Conservation (phyloP, 2,329 filamentous ascomycete species). For the Alternaria incomplexa region DNA sequence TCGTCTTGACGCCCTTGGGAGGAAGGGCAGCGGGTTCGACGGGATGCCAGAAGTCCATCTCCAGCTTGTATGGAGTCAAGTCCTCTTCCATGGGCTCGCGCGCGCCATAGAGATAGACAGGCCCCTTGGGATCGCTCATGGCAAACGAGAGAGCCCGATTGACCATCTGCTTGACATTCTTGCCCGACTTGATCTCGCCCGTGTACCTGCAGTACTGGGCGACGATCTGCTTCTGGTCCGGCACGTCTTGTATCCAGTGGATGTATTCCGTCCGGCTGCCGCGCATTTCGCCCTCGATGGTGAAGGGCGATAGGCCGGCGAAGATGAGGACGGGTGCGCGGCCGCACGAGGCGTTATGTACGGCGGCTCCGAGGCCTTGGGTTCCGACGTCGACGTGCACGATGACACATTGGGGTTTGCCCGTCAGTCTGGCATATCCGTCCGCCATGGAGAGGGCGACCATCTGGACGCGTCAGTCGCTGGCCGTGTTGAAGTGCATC, state of each 20-base stretch:
- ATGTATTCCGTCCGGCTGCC: constrained; percentile 79
- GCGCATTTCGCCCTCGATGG: constrained; percentile 76
- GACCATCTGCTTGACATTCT: constrained; percentile 88
- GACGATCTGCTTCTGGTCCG: constrained; percentile 80
- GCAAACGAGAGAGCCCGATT: constrained; percentile 85
- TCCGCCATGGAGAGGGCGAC: constrained; percentile 85
- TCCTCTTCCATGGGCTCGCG: constrained; percentile 86
- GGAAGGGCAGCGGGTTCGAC: constrained; percentile 71
- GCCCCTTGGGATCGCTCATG: constrained; percentile 75
- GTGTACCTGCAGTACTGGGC: constrained; percentile 85
- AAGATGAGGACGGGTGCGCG: constrained; percentile 79
- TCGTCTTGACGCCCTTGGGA: constrained; percentile 60
- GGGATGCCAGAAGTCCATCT: constrained; percentile 73
- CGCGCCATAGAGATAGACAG: constrained; percentile 79
- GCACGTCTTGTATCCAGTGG: constrained; percentile 85
- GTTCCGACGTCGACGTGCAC: constrained; percentile 84
- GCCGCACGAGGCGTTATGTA: constrained; percentile 79
- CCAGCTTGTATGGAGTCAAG: constrained; percentile 64
- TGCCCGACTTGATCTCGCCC: constrained; percentile 81
- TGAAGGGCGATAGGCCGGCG: constrained; percentile 77
- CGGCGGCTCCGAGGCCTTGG: constrained; percentile 76
- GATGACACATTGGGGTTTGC: constrained; percentile 77
- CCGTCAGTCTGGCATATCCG: constrained; percentile 73
- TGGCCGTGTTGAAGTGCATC: background rate
- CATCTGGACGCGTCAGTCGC: constrained; percentile 62